Evolutionary conservation across 2,329 filamentous ascomycete species (phyloP), one percentile per base, ranked within the genome.

Genomic region (Clonostachys byssicola): DNA sequence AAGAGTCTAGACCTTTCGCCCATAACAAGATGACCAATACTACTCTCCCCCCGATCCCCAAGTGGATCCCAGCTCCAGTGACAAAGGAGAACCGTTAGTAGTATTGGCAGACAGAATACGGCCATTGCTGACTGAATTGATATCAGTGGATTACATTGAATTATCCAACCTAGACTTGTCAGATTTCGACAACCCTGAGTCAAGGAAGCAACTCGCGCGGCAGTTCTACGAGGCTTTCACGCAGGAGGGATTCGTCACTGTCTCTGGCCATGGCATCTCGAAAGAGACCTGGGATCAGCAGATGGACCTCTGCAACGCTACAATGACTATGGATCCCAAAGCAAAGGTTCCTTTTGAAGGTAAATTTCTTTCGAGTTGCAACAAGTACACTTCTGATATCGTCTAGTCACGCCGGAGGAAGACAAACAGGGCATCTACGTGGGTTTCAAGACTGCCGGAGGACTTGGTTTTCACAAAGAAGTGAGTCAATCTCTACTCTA

Each of bases 301-400:
- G 43, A 58, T 61, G 53, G 45, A 50, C 23, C 54, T 61, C 33
- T 53, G 58, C 14, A 59, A 61, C 43, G 56, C 55, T 4, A 52
- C 56, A 7, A 58, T 61, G 58, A 61, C 59, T 2, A 30, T 62
- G 35, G 39, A 50, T 4, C 54, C 56, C 1, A 53, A 59, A 5
- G 56, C 56, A 14, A 62, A 62, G 49, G 56, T 48, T 1, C 56
- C 58, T 12, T 62, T 59, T 40, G 58, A 62, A 46, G n/a, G 56
- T 54, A 57, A 42, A 16, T 30, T 41, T 7, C 17, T 17, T 12
- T 4, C 4, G 4, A 16, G n/a, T 12, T 6, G 20, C 10, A 16
- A 12, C n/a, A 12, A 40, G 20, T 12, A 40, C 4, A 40, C 39
- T 17, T 40, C 18, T 20, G 23, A 34, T 30, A 5, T 45, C 12